phyloP scores from a whole-genome alignment of 768 basidiomycete genomes.

The Lactifluus pinguis region DNA sequence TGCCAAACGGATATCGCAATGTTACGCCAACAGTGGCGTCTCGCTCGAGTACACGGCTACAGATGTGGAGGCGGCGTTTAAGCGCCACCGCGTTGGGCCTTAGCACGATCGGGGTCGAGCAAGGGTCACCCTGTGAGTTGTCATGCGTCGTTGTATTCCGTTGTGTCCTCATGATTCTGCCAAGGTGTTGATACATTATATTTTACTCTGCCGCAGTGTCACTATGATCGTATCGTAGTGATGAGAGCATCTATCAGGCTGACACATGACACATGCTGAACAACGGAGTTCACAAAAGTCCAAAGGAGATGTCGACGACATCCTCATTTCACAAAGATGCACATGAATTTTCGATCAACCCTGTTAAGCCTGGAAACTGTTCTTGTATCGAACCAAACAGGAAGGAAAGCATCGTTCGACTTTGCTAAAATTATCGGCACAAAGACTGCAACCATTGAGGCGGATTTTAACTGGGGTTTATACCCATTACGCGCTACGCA shows the following conservation, averaged over 20 bases:
- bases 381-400: not conserved
- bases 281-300: not conserved
- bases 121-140: not conserved
- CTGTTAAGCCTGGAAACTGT: not conserved
- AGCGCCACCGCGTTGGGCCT: constrained; percentile 40
- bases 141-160: not conserved
- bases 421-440: not conserved
- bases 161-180: not conserved
- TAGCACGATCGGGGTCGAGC: constrained; percentile 12
- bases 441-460: not conserved
- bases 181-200: not conserved
- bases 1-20: constrained; percentile 57
- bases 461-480: constrained; percentile 8
- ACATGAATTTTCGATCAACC: not conserved
- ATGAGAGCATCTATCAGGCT: not conserved
- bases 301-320: not conserved
- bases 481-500: not conserved
- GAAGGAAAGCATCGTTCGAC: not conserved
- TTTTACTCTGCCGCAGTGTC: not conserved
- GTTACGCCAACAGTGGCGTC: constrained; percentile 68
- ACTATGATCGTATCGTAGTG: not conserved
- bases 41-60: constrained; percentile 61
- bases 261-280: not conserved
- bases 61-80: constrained; percentile 77
- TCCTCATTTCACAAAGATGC: not conserved